Base-by-base conservation (phyloP, 2,329 filamentous ascomycete genomes). In the Cercospora nicotianae region DNA sequence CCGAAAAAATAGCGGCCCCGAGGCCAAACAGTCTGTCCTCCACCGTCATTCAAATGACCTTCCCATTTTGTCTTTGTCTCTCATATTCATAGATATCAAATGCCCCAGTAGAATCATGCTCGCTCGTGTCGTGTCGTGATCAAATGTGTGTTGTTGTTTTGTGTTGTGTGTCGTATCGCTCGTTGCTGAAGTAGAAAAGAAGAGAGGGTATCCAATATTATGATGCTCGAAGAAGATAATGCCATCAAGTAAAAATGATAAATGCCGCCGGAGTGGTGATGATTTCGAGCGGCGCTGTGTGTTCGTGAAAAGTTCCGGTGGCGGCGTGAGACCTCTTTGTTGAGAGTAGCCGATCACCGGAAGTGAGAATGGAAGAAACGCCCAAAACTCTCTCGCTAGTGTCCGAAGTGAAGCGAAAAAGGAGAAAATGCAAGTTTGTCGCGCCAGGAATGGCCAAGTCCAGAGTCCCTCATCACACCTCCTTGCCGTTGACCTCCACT, bases 401-500 rank as follows among this genome's bases (percentile, higher is more conserved):
- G 12, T 58, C 53, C 26, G 30, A 26, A 58, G 13, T 18, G 13
- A 31, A 58, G 53, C 9, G n/a, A n/a, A 12, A 58, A 57, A 57
- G 16, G 13, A 4, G 7, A 57, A 28, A 30, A 13, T 18, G 26
- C 5, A n/a, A n/a, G 12, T 58, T 58, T 58, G 53, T 31, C 45
- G 45, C 8, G 53, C 53, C 53, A 58, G 53, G 16, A n/a, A 13
- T 18, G 53, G 53, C 26, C 53, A 51, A 51, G 53, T 58, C n/a
- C 28, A 9, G 53, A 30, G 53, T 31, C 30, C n/a, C 53, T 33
- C 53, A n/a, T 69, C 57, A 69, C 16, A 62, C 57, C 57, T 71
- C 63, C 51, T 73, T 74, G 16, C 92, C 92, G 77, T 94, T 94
- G 71, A 94, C 88, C 76, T 89, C 91, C 74, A 95, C 88, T 81